These are phyloP conservation scores for Myrmaecium sp. DNA, from an alignment of 2,329 filamentous ascomycete genomes.

Conservation along the genomic window DNA sequence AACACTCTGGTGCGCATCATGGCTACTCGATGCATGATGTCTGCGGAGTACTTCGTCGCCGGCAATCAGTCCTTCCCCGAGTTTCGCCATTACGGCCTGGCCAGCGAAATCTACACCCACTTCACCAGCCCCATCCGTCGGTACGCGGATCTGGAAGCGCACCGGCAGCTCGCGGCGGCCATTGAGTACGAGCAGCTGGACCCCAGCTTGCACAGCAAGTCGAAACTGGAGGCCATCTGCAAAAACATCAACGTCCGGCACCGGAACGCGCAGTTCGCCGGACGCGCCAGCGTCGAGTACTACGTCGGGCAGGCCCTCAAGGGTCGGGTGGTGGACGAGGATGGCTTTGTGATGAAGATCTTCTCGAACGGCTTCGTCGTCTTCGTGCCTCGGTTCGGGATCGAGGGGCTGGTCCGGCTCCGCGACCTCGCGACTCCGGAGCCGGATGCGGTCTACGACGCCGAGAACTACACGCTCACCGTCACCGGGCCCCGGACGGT, in stretches of 20 bases:
- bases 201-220: constrained; percentile 60
- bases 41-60: constrained; percentile 93
- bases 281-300: constrained; percentile 87
- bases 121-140: constrained; percentile 95
- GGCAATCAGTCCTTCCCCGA: constrained; percentile 86
- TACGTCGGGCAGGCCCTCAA: constrained; percentile 95
- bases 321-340: constrained; percentile 57
- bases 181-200: constrained; percentile 87
- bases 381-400: constrained; percentile 87
- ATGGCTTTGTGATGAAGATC: constrained; percentile 91
- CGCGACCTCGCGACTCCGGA: constrained; percentile 62
- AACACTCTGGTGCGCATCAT: constrained; percentile 96
- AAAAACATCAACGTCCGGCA: constrained; percentile 97
- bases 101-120: constrained; percentile 94
- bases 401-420: constrained; percentile 78
- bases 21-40: constrained; percentile 98
- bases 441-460: constrained; percentile 68
- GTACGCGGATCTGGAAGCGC: constrained; percentile 90
- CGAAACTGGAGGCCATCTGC: constrained; percentile 81
- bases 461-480: constrained; percentile 64
- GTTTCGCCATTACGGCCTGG: constrained; percentile 92
- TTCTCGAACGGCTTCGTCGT: constrained; percentile 97
- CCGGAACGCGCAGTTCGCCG: constrained; percentile 91
- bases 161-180: constrained; percentile 85
- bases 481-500: constrained; percentile 38